A percentile compares a stretch with the other conserved stretches of the same genome.
phyloP scores from a whole-genome alignment of 169 alveolate genomes.

The Plasmodium reichenowi region DNA sequence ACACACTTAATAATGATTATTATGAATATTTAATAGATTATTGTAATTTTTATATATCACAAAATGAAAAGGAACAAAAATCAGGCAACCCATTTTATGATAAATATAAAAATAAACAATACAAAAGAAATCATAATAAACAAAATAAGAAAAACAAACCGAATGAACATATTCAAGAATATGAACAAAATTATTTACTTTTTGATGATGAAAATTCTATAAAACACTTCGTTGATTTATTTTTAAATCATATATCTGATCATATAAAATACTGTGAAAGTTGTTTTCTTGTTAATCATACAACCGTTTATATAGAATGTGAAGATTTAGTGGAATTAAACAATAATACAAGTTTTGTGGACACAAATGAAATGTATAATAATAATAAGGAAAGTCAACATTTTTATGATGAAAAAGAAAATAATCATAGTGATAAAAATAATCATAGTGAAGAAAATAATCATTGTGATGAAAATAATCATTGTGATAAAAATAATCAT shows the following conservation, averaged over 20 bases:
- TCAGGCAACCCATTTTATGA: slow-evolving; percentile 41
- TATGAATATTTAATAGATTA: slow-evolving; percentile 70
- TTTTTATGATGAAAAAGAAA: too few species aligned
- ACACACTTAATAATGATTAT: slow-evolving; percentile 43
- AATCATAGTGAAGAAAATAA: background rate
- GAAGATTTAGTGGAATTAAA: background rate
- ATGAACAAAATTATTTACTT: slow-evolving; percentile 24
- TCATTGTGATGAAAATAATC: background rate
- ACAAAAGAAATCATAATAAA: background rate
- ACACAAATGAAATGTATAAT: too few species aligned
- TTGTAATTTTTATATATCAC: slow-evolving; percentile 40
- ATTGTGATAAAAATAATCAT: background rate
- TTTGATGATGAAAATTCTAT: slow-evolving; percentile 59
- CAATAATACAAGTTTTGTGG: too few species aligned
- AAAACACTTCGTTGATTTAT: slow-evolving; percentile 70
- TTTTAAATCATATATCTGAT: slow-evolving; percentile 22
- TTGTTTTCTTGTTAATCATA: slow-evolving; percentile 20
- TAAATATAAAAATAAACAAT: slow-evolving; percentile 53
- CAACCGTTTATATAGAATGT: slow-evolving; percentile 24
- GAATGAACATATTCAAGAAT: background rate
- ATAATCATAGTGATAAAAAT: too few species aligned
- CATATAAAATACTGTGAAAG: slow-evolving; percentile 26
- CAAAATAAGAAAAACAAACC: slow-evolving; percentile 10
- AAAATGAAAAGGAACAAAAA: background rate
- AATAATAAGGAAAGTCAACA: too few species aligned